A percentile compares a stretch with the other conserved stretches of the same genome.
phyloP scores from a whole-genome alignment of 345 rosid species.

The Aquilaria yunnanensis region DNA sequence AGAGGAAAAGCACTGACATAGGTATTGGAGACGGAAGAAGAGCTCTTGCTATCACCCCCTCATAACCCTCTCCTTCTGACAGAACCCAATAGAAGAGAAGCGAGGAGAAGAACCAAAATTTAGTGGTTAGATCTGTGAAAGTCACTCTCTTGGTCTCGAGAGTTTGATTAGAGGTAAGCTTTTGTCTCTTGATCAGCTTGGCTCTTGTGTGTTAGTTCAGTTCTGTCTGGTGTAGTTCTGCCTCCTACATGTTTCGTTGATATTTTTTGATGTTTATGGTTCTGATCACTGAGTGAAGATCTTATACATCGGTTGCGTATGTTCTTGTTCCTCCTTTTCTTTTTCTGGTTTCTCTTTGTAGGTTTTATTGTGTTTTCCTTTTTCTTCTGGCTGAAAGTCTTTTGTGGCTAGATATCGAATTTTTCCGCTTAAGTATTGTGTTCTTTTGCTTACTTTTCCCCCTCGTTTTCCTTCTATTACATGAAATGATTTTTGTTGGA shows the following conservation, averaged over 20 bases:
- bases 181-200: not conserved
- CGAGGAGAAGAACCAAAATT: conserved; percentile 8
- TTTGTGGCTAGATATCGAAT: conserved; percentile 15
- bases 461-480: conserved; percentile 4
- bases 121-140: conserved; percentile 35
- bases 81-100: not conserved
- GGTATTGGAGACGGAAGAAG: conserved; percentile 41
- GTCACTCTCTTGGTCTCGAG: not conserved
- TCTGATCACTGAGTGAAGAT: conserved; percentile 24
- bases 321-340: conserved; percentile 9
- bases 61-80: conserved; percentile 22
- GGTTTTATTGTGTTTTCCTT: too few species aligned
- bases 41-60: conserved; percentile 10
- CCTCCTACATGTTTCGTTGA: not conserved
- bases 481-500: conserved; percentile 1
- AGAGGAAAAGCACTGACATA: conserved; percentile 27
- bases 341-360: not conserved
- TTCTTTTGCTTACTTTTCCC: not conserved
- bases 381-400: conserved; percentile 7
- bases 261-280: conserved; percentile 8
- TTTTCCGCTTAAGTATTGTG: conserved; percentile 1
- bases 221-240: conserved; percentile 1
- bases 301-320: conserved; percentile 13
- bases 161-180: conserved; percentile 12
- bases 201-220: conserved; percentile 1